Conservation (phyloP, 306 rosid species). For the Fragaria nilgerrensis region DNA sequence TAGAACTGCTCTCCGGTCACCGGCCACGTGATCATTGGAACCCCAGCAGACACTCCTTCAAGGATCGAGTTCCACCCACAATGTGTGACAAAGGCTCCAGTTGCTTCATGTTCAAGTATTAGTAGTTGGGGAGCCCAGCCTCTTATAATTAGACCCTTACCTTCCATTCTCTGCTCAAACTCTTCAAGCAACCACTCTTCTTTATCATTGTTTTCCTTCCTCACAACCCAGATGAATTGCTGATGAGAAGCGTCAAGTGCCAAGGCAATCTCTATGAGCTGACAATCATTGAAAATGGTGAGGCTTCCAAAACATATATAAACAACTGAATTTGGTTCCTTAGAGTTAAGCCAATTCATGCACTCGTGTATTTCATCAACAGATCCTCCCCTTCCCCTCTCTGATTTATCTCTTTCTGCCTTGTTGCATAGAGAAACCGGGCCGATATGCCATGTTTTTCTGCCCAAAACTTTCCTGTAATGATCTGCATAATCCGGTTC, state of each 20-base stretch:
- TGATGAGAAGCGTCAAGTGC: slow-evolving; percentile 32
- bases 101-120: slow-evolving; percentile 35
- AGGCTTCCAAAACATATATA: slow-evolving; percentile 35
- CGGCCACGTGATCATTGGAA: slow-evolving; percentile 50
- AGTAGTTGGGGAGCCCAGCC: slow-evolving; percentile 47
- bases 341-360: slow-evolving; percentile 34
- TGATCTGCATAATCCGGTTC: slow-evolving; percentile 13
- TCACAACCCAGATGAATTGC: slow-evolving; percentile 42
- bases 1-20: slow-evolving; percentile 38
- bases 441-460: slow-evolving; percentile 33
- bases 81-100: slow-evolving; percentile 46
- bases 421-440: slow-evolving; percentile 30
- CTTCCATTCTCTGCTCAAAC: slow-evolving; percentile 37
- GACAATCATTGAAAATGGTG: slow-evolving; percentile 20
- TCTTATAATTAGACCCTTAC: slow-evolving; percentile 34
- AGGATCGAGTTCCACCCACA: slow-evolving; percentile 48
- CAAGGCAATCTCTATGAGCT: slow-evolving; percentile 28
- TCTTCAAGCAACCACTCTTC: slow-evolving; percentile 31
- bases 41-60: slow-evolving; percentile 37
- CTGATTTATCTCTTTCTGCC: not conserved
- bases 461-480: slow-evolving; percentile 6
- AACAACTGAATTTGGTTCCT: slow-evolving; percentile 31
- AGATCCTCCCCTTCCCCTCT: slow-evolving; percentile 21
- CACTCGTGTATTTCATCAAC: slow-evolving; percentile 19
- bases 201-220: slow-evolving; percentile 5